Percentiles rank a stretch among this genome's conserved stretches.
Evolutionary conservation across 495 filamentous ascomycete species (phyloP).

Genomic region (Aspergillus funiculosus): DNA sequence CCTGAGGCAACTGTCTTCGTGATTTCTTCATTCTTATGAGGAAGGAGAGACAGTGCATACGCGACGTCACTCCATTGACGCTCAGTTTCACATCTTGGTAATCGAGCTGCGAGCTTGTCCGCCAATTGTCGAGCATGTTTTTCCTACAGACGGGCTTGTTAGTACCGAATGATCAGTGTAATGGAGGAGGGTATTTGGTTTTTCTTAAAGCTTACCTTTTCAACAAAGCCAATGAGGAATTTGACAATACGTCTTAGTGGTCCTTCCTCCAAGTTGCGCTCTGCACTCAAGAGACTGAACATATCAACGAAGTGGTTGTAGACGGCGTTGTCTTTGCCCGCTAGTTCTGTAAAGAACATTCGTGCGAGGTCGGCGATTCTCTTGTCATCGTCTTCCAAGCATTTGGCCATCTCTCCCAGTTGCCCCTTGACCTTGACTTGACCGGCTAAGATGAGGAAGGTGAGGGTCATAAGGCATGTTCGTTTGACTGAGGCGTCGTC

Average conservation of each 20-base stretch:
- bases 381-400: slow-evolving; percentile 90
- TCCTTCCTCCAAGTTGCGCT: slow-evolving; percentile 74
- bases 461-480: slow-evolving; percentile 97
- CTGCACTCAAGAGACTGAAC: slow-evolving; percentile 87
- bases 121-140: slow-evolving; percentile 96
- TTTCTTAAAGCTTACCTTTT: slow-evolving; percentile 75
- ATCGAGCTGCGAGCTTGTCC: slow-evolving; percentile 82
- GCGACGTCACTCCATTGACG: slow-evolving; percentile 96
- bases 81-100: slow-evolving; percentile 83
- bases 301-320: slow-evolving; percentile 99
- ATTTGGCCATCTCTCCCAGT: slow-evolving; percentile 98
- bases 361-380: slow-evolving; percentile 85
- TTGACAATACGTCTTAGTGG: slow-evolving; percentile 78
- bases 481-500: slow-evolving; percentile 84
- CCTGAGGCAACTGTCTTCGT: slow-evolving; percentile 74
- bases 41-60: slow-evolving; percentile 79
- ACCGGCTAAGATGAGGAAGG: slow-evolving; percentile 92
- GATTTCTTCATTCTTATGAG: slow-evolving; percentile 98
- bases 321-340: slow-evolving; percentile 96
- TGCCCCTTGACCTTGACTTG: slow-evolving; percentile 99
- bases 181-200: background rate
- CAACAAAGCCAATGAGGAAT: slow-evolving; percentile 91
- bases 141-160: slow-evolving; percentile 51
- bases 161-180: background rate
- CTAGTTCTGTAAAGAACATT: slow-evolving; percentile 98